phyloP scores from a whole-genome alignment of 2,329 filamentous ascomycete species.

The Pleomassaria siparia region DNA sequence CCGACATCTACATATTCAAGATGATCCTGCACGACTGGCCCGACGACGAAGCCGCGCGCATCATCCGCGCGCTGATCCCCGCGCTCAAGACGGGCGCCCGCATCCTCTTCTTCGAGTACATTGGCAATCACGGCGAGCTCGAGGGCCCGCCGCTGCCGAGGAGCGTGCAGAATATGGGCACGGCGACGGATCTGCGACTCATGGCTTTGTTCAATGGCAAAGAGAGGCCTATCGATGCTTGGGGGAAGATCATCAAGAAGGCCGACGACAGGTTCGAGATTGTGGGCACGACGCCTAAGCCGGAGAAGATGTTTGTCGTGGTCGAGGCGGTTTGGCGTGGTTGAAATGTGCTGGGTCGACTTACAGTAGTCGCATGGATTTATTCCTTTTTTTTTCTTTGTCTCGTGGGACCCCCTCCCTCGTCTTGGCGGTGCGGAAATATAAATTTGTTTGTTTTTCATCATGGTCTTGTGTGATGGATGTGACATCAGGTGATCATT shows the following conservation, averaged over 20 bases:
- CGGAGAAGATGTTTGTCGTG: constrained; percentile 26
- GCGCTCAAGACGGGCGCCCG: constrained; percentile 23
- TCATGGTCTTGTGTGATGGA: no score
- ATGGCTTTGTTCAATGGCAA: constrained; percentile 54
- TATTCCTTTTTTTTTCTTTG: neutral
- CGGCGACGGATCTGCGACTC: constrained; percentile 52
- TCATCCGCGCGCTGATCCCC: constrained; percentile 20
- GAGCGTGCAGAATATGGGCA: constrained; percentile 27
- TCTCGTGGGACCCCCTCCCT: no score
- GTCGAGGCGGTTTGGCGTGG: constrained; percentile 31
- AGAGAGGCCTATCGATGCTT: constrained; percentile 51
- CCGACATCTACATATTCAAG: constrained; percentile 58
- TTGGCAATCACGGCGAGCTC: constrained; percentile 34
- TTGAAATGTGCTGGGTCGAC: neutral
- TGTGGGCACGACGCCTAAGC: constrained; percentile 23
- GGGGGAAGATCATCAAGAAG: constrained; percentile 48
- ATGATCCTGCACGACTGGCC: constrained; percentile 66
- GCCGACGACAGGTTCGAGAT: constrained; percentile 53
- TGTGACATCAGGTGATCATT: no score
- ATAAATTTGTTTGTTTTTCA: no score
- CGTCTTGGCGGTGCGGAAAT: no score
- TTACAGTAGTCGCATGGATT: neutral
- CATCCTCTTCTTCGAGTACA: constrained; percentile 26
- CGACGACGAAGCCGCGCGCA: constrained; percentile 46
- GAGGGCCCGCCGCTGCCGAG: constrained; percentile 17